phyloP scores from a whole-genome alignment of 257 asterid genomes.

The Rubia yunnanensis region DNA sequence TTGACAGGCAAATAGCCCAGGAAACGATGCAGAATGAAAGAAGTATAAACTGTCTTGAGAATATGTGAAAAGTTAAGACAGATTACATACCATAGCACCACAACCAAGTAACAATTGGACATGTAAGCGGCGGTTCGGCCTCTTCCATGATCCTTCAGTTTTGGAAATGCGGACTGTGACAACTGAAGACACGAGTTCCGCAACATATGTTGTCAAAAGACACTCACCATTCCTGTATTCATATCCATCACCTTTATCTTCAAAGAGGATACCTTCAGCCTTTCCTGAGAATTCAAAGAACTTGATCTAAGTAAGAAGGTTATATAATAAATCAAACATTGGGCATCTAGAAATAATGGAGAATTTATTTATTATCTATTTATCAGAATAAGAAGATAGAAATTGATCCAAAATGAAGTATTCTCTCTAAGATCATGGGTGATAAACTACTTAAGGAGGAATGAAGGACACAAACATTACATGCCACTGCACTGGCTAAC shows the following conservation, averaged over 20 bases:
- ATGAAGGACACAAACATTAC: background rate
- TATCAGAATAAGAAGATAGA: conserved; percentile 2
- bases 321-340: background rate
- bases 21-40: background rate
- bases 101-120: conserved; percentile 64
- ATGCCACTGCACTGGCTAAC: no score
- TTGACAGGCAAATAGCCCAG: conserved; percentile 7
- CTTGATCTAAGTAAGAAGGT: conserved; percentile 4
- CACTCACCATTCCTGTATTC: conserved; percentile 57
- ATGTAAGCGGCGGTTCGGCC: conserved; percentile 77
- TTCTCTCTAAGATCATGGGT: background rate
- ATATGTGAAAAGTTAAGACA: conserved; percentile 2
- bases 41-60: background rate
- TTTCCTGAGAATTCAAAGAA: conserved; percentile 45
- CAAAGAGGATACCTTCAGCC: conserved; percentile 79
- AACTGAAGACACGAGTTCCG: conserved; percentile 57
- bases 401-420: background rate
- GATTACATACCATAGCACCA: conserved; percentile 55
- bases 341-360: background rate
- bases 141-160: conserved; percentile 73
- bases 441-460: background rate
- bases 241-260: conserved; percentile 93
- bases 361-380: background rate
- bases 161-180: conserved; percentile 58
- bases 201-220: conserved; percentile 76